Conservation (phyloP, 2,329 filamentous ascomycete genomes). For the Didymella exigua region DNA sequence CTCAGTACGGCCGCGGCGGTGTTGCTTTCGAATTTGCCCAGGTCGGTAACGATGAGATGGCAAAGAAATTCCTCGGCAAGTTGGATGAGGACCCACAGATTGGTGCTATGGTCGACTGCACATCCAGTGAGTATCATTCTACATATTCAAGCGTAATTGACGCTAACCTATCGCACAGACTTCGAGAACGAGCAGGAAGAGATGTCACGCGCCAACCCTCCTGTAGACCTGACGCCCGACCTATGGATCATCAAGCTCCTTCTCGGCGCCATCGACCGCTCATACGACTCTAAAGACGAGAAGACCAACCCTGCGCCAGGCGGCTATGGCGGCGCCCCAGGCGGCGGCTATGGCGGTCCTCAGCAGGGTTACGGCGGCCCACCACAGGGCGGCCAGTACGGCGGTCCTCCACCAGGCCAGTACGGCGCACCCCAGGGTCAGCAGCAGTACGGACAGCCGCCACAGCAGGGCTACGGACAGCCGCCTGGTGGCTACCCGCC, state of each 20-base stretch:
- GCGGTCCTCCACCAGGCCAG: constrained; percentile 27
- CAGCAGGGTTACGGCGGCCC: constrained; percentile 29
- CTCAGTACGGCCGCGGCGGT: constrained; percentile 62
- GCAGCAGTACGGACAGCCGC: constrained; percentile 20
- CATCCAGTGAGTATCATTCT: constrained; percentile 61
- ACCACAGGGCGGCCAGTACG: constrained; percentile 25
- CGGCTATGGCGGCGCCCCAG: constrained; percentile 38
- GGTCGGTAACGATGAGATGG: constrained; percentile 69
- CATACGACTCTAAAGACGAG: constrained; percentile 70
- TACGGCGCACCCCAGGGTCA: constrained; percentile 29
- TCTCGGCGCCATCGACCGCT: constrained; percentile 69
- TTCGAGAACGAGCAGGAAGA: constrained; percentile 71
- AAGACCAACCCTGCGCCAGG: constrained; percentile 52
- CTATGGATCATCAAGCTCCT: constrained; percentile 72
- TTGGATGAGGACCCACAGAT: constrained; percentile 68
- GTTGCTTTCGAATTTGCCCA: constrained; percentile 72
- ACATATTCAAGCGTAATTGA: neutral
- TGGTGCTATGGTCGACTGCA: constrained; percentile 69
- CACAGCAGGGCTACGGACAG: constrained; percentile 29
- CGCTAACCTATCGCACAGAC: constrained; percentile 51
- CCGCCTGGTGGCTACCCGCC: constrained; percentile 28
- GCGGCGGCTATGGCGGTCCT: constrained; percentile 38
- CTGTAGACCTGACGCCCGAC: constrained; percentile 67
- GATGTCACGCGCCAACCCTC: constrained; percentile 66
- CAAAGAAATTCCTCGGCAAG: constrained; percentile 66